Conservation (phyloP, 495 filamentous ascomycete species). For the Daldinia loculata region DNA sequence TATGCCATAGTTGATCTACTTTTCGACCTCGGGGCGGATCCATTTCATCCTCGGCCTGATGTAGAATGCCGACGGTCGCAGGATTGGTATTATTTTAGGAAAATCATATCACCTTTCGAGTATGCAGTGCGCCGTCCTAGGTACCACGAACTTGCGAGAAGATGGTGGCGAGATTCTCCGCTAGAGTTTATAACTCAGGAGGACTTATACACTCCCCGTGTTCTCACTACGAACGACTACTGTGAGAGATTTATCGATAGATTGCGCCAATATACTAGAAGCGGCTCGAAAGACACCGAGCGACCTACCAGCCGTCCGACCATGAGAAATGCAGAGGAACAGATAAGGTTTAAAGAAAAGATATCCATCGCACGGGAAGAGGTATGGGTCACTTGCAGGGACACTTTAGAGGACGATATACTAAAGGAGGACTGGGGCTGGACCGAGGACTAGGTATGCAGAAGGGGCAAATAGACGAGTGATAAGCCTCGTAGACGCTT, state of each 20-base stretch:
- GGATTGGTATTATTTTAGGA: too few relatives aligned
- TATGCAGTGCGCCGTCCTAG: slow-evolving; percentile 10
- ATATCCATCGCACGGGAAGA: background rate
- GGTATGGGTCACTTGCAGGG: too few relatives aligned
- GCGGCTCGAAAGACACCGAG: background rate
- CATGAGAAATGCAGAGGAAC: background rate
- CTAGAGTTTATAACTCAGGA: background rate
- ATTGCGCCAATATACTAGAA: background rate
- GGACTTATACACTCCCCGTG: slow-evolving; percentile 5
- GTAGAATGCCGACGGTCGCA: slow-evolving; percentile 5
- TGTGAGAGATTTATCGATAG: background rate
- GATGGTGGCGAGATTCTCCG: slow-evolving; percentile 19
- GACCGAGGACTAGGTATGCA: background rate
- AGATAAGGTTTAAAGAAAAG: background rate
- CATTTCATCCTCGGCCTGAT: slow-evolving; percentile 21
- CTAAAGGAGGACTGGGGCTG: background rate
- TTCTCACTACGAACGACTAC: background rate
- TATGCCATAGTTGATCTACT: background rate
- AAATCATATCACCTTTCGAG: slow-evolving; percentile 23
- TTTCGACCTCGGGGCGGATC: slow-evolving; percentile 26
- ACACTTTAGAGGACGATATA: background rate
- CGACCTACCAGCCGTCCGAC: background rate
- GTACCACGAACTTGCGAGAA: background rate
- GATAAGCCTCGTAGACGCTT: too few relatives aligned
- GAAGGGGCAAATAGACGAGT: too few relatives aligned